These are phyloP conservation scores for Firmiana major DNA, from an alignment of 345 rosid genomes.

Conservation along the genomic window DNA sequence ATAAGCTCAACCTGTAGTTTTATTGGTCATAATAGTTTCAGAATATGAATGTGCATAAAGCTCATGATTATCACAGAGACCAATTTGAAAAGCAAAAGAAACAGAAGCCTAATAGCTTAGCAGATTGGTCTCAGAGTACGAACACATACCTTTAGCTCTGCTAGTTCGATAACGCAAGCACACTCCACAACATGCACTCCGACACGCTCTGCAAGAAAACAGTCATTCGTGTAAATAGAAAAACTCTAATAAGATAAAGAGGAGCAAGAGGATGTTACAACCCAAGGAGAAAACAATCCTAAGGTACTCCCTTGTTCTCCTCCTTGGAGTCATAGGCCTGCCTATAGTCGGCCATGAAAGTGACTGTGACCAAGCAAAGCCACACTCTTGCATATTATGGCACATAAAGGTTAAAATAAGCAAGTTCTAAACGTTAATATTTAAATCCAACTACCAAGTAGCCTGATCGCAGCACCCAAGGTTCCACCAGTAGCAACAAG, in stretches of 20 bases:
- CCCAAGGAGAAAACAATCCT: neutral
- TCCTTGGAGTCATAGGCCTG: neutral
- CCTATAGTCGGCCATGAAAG: neutral
- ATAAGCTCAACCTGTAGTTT: neutral
- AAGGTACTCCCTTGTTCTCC: neutral
- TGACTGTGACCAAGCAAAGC: neutral
- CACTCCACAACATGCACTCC: constrained; percentile 88
- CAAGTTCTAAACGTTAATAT: neutral
- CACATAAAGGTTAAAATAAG: constrained; percentile 12
- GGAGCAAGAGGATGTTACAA: neutral
- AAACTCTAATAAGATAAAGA: neutral
- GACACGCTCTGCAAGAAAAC: constrained; percentile 76
- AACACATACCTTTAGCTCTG: constrained; percentile 63
- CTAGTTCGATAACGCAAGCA: constrained; percentile 90
- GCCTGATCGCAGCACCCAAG: constrained; percentile 82
- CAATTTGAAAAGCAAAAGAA: neutral
- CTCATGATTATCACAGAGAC: neutral
- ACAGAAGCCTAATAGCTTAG: neutral
- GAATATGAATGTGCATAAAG: neutral
- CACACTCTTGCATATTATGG: neutral
- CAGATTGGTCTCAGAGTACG: neutral
- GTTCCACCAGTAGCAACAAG: constrained; percentile 99
- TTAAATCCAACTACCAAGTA: constrained; percentile 58
- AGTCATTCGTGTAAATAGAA: constrained; percentile 10
- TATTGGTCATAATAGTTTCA: neutral